Conservation (phyloP, 495 filamentous ascomycete genomes). For the Penicillium tannophilum region DNA sequence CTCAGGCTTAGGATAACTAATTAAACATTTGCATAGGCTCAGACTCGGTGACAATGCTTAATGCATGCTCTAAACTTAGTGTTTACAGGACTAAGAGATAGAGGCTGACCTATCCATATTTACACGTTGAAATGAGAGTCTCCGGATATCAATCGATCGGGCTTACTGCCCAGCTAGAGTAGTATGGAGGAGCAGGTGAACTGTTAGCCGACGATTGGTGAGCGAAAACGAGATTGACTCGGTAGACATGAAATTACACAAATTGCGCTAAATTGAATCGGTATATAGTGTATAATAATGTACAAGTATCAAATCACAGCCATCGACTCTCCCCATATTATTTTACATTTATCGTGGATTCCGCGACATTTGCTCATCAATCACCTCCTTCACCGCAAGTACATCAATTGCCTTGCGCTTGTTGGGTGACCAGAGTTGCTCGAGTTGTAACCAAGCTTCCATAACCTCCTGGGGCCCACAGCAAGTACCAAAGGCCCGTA, state of each 20-base stretch:
- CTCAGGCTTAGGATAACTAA: no score
- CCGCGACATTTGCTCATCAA: constrained; percentile 38
- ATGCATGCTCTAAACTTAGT: no score
- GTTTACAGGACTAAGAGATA: no score
- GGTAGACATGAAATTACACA: neutral
- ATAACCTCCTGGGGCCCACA: constrained; percentile 39
- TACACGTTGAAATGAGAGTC: no score
- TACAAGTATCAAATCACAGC: constrained; percentile 28
- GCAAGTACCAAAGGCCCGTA: constrained; percentile 47
- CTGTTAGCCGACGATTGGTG: no score
- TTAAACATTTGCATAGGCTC: no score
- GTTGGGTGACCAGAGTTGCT: constrained; percentile 43
- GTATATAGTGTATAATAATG: constrained; percentile 40
- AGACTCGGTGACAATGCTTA: no score
- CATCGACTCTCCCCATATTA: neutral
- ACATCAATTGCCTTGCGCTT: constrained; percentile 43
- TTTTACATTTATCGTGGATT: constrained; percentile 15
- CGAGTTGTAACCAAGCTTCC: constrained; percentile 46
- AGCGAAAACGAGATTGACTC: no score
- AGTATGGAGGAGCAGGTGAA: no score
- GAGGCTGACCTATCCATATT: no score
- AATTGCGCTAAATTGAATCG: constrained; percentile 22
- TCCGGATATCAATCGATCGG: no score
- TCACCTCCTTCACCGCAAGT: constrained; percentile 40
- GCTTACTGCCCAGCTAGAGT: no score